Evolutionary conservation across 768 basidiomycete genomes (phyloP), one percentile per base, ranked within the genome.

Genomic region (Lepiota subincarnata): DNA sequence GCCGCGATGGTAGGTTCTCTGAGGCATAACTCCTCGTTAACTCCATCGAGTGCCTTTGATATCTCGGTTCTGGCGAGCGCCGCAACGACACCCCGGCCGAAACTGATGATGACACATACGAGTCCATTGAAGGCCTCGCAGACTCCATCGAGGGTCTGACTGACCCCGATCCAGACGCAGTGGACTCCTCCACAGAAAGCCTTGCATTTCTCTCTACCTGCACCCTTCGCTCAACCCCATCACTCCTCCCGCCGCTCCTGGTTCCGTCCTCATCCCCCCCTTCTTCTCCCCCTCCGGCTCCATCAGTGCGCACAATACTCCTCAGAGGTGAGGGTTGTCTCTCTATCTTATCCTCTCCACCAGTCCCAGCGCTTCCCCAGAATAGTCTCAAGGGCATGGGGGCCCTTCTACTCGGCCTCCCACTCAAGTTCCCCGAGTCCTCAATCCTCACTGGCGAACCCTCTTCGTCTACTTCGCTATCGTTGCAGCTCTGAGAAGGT

Each of bases 141-240:
- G 62, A 62, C 13, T 68, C 66, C 8, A 63, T 26, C 0, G 61
- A 67, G 0, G 60, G 59, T 37, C 62, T 53, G 44, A 38, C 16
- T 14, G 53, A 47, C 2, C 20, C 19, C 28, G 38, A 36, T 31
- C 31, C 31, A 35, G 11, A 12, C 8, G 16, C 37, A 5, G 19
- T 19, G 3, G 55, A 43, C 6, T 45, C 51, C 8, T 54, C 53
- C 12, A 54, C 18, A 1, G 53, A 54, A 26, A n/a, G 31, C 35
- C 38, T 37, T 4, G 37, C 22, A 53, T 26, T 18, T 3, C 7
- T 41, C 35, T 20, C 34, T 38, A 8, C 4, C 7, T 31, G 31
- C 48, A 50, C 20, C 8, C 37, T 24, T 5, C 5, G 24, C 24
- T 14, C 48, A 14, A 6, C 10, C 16, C 8, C 20, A 42, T 19